Evolutionary conservation across 306 rosid species (phyloP).

Genomic region (Vigna angularis): DNA sequence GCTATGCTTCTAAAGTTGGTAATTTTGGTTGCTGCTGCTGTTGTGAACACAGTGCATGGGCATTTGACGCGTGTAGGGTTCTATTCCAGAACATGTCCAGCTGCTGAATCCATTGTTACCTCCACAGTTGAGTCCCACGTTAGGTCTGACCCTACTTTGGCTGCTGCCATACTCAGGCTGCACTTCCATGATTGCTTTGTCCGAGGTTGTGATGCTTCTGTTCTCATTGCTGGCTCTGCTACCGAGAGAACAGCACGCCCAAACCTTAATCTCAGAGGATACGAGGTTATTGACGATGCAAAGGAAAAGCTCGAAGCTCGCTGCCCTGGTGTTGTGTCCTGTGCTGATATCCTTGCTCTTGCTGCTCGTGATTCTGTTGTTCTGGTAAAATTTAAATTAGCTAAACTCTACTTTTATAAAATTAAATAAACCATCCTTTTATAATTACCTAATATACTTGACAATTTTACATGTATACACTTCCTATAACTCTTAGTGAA

Average conservation of each 20-base stretch:
- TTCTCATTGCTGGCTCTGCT: conserved; percentile 12
- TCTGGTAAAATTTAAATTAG: background rate
- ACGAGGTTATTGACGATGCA: conserved; percentile 37
- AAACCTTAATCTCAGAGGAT: conserved; percentile 28
- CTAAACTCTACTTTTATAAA: too few relatives aligned
- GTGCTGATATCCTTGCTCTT: conserved; percentile 45
- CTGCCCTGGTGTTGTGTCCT: conserved; percentile 40
- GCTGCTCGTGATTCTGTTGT: conserved; percentile 42
- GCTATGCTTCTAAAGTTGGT: background rate
- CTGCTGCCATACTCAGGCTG: conserved; percentile 34
- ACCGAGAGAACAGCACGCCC: conserved; percentile 17
- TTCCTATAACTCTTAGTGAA: too few relatives aligned
- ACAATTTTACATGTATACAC: too few relatives aligned
- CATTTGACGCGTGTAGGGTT: conserved; percentile 34
- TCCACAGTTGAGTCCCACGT: conserved; percentile 41
- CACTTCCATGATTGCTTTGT: conserved; percentile 47
- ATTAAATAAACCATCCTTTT: too few relatives aligned
- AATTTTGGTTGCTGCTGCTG: background rate
- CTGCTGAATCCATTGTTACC: conserved; percentile 41
- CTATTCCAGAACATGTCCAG: conserved; percentile 27
- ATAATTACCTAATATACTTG: too few relatives aligned
- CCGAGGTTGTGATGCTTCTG: conserved; percentile 44
- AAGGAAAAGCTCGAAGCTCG: conserved; percentile 38
- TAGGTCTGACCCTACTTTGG: conserved; percentile 10
- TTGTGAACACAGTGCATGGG: background rate